Percentiles rank a stretch among this genome's conserved stretches.
These are phyloP conservation scores for Fusarium globosum DNA, from an alignment of 2,329 filamentous ascomycete genomes.

Conservation along the genomic window DNA sequence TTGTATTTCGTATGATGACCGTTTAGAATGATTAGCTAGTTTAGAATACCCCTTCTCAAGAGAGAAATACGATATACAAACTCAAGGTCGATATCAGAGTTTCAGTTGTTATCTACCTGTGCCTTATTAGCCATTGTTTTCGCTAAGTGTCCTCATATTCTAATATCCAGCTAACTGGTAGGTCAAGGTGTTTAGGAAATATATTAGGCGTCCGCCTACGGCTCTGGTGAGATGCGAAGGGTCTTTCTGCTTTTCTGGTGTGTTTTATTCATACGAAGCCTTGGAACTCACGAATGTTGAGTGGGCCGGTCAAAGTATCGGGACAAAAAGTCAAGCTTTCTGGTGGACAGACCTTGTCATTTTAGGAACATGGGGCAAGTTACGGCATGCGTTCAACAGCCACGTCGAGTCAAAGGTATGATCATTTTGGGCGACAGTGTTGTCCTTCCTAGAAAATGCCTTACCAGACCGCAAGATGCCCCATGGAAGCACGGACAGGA, in stretches of 20 bases:
- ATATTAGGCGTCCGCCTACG: too few species aligned
- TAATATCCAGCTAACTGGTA: not conserved
- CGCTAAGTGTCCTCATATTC: too few species aligned
- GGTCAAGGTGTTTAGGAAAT: not conserved
- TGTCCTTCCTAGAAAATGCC: not conserved
- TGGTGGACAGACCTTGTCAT: too few species aligned
- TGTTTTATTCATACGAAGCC: not conserved
- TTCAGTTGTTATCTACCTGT: too few species aligned
- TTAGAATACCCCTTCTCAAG: not conserved
- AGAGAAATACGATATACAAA: not conserved
- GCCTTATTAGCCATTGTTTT: too few species aligned
- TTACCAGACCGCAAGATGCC: not conserved
- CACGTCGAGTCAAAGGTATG: too few species aligned
- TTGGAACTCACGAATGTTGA: not conserved
- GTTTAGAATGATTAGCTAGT: not conserved
- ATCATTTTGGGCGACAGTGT: too few species aligned
- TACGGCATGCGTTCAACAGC: not conserved
- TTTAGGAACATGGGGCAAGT: not conserved
- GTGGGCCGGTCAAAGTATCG: not conserved
- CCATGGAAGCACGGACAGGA: not conserved
- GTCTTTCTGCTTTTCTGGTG: not conserved
- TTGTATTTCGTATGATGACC: slow-evolving; percentile 3
- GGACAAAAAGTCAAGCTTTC: not conserved
- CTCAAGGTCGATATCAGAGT: not conserved
- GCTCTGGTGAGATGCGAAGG: not conserved